Percentiles rank a stretch among this genome's conserved stretches.
Evolutionary conservation across 179 eudicot species (phyloP).

Genomic region (Carnegiea gigantea): DNA sequence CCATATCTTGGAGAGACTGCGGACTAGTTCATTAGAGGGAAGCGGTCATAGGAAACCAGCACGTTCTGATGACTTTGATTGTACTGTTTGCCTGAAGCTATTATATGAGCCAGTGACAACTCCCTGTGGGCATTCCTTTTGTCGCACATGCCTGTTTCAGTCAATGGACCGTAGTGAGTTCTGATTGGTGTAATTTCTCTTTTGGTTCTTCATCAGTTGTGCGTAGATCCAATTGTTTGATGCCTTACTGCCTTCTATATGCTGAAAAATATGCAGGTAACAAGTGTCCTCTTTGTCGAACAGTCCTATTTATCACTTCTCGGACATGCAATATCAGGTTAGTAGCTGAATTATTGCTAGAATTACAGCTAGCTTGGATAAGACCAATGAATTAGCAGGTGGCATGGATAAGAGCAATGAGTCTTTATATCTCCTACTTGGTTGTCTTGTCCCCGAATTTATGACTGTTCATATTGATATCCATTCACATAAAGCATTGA

Average conservation of each 20-base stretch:
- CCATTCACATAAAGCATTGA: not conserved
- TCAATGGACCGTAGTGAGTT: conserved; percentile 92
- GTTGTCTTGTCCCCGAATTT: not conserved
- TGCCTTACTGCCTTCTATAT: conserved; percentile 20
- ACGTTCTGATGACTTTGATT: conserved; percentile 90
- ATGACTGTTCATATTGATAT: not conserved
- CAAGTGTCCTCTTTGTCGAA: conserved; percentile 95
- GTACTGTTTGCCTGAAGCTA: conserved; percentile 92
- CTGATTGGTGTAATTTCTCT: conserved; percentile 12
- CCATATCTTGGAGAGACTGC: conserved; percentile 48
- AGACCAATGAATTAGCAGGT: not conserved
- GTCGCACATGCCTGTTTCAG: conserved; percentile 96
- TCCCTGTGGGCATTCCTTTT: conserved; percentile 98
- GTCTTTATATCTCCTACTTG: not conserved
- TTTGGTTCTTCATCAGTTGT: not conserved
- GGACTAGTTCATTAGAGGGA: conserved; percentile 36
- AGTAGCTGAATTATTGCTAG: conserved; percentile 20
- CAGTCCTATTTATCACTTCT: conserved; percentile 85
- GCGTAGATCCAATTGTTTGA: conserved; percentile 17
- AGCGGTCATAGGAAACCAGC: conserved; percentile 56
- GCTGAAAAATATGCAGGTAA: conserved; percentile 52
- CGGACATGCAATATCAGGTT: conserved; percentile 87
- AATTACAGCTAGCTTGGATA: not conserved
- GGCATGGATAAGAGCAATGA: not conserved
- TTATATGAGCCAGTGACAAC: conserved; percentile 94